Conservation (phyloP, 1,284 basidiomycete species). For the Microbotryomycetes sp. region DNA sequence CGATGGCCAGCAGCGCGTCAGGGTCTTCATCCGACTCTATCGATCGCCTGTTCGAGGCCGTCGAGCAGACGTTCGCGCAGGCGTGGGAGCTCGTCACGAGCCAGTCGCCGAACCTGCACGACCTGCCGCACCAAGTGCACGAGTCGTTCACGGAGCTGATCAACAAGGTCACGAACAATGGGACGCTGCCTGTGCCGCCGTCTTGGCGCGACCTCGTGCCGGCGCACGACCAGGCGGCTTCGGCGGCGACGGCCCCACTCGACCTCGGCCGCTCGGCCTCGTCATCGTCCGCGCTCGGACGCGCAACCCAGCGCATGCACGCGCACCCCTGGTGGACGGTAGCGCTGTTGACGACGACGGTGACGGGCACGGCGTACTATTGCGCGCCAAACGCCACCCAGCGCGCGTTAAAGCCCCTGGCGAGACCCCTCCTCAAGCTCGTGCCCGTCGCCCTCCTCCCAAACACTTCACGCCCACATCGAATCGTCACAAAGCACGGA, state of each 20-base stretch:
- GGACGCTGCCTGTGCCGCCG: constrained; percentile 11
- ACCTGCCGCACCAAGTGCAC: constrained; percentile 9
- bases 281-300: background rate
- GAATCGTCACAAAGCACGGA: constrained; percentile 29
- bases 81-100: background rate
- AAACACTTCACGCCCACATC: constrained; percentile 7
- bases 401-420: background rate
- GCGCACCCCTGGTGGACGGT: background rate
- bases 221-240: background rate
- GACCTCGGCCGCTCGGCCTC: background rate
- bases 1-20: background rate
- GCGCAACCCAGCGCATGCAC: background rate
- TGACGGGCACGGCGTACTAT: constrained; percentile 10
- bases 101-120: constrained; percentile 12
- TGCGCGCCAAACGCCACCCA: background rate
- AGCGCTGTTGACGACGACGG: background rate
- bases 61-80: background rate
- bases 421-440: background rate
- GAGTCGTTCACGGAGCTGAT: constrained; percentile 4
- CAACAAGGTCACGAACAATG: constrained; percentile 19
- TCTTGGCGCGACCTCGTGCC: constrained; percentile 1
- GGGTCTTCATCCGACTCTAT: background rate
- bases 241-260: background rate
- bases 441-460: constrained; percentile 17
- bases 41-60: constrained; percentile 3